These are phyloP conservation scores for Phalaenopsis equestris DNA, from an alignment of 106 monocot species.

Conservation along the genomic window DNA sequence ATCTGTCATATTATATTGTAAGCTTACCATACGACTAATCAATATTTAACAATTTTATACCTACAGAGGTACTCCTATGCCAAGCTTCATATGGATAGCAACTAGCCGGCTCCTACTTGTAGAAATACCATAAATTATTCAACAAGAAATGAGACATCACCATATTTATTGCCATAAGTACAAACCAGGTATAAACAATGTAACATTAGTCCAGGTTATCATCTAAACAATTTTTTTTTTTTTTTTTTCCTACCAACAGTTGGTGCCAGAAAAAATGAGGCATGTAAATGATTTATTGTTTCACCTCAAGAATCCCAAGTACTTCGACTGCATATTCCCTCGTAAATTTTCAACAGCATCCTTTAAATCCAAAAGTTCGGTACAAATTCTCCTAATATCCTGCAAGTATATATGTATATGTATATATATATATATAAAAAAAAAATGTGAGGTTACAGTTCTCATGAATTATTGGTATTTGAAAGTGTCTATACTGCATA, in stretches of 20 bases:
- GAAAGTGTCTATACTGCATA: not conserved
- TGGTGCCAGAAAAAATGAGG: not conserved
- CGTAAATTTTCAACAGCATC: conserved; percentile 85
- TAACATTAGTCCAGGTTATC: not conserved
- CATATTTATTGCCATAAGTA: not conserved
- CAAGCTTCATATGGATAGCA: not conserved
- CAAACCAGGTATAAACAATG: not conserved
- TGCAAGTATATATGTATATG: conserved; percentile 17
- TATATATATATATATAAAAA: too few species aligned
- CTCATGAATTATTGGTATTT: not conserved
- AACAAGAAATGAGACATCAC: not conserved
- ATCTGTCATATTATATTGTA: not conserved
- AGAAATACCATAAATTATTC: not conserved
- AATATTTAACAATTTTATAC: not conserved
- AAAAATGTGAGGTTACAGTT: not conserved
- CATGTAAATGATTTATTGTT: not conserved
- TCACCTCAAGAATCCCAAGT: conserved; percentile 81
- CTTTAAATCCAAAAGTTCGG: conserved; percentile 83
- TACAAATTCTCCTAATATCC: conserved; percentile 81
- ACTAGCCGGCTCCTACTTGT: not conserved
- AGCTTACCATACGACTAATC: not conserved
- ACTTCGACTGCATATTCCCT: conserved; percentile 82
- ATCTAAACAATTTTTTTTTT: not conserved
- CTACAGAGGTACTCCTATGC: not conserved
- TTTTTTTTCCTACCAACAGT: not conserved